Evolutionary conservation across 2,329 filamentous ascomycete genomes (phyloP).

Genomic region (Saccharata proteae): DNA sequence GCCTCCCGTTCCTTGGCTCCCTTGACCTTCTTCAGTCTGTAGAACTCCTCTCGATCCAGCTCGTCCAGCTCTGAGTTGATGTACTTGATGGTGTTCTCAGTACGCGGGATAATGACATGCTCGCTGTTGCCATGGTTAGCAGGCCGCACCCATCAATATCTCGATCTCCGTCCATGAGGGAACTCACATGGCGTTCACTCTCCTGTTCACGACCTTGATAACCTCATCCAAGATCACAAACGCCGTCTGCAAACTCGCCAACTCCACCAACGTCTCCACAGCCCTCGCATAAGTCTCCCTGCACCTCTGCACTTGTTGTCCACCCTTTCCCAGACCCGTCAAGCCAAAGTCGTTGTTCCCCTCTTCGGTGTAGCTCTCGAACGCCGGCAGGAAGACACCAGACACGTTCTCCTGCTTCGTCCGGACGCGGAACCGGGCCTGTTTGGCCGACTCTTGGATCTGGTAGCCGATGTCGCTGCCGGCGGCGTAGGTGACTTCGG

Average conservation of each 20-base stretch:
- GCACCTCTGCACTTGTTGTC: conserved; percentile 90
- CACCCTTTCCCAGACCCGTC: conserved; percentile 91
- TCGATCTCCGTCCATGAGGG: background rate
- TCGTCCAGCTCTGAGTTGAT: conserved; percentile 98
- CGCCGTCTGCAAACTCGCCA: conserved; percentile 91
- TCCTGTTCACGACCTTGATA: conserved; percentile 96
- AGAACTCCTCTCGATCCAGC: conserved; percentile 95
- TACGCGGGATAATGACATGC: conserved; percentile 93
- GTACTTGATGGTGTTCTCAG: conserved; percentile 99
- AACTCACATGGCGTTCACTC: conserved; percentile 88
- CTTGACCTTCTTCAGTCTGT: conserved; percentile 87
- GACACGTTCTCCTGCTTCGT: conserved; percentile 98
- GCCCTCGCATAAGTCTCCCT: conserved; percentile 92
- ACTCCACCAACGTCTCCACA: conserved; percentile 88
- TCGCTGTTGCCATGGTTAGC: conserved; percentile 40
- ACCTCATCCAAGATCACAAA: conserved; percentile 98
- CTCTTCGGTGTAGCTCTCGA: conserved; percentile 82
- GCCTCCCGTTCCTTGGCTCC: conserved; percentile 50
- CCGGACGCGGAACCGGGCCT: conserved; percentile 81
- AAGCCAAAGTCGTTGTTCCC: conserved; percentile 91
- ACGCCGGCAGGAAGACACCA: conserved; percentile 84
- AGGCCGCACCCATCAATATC: too few relatives aligned
- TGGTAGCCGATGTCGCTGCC: conserved; percentile 92
- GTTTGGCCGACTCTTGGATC: conserved; percentile 89
- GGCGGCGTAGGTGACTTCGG: conserved; percentile 94